Evolutionary conservation across 2,329 filamentous ascomycete species (phyloP).

Genomic region (Hypoxylon sp.): DNA sequence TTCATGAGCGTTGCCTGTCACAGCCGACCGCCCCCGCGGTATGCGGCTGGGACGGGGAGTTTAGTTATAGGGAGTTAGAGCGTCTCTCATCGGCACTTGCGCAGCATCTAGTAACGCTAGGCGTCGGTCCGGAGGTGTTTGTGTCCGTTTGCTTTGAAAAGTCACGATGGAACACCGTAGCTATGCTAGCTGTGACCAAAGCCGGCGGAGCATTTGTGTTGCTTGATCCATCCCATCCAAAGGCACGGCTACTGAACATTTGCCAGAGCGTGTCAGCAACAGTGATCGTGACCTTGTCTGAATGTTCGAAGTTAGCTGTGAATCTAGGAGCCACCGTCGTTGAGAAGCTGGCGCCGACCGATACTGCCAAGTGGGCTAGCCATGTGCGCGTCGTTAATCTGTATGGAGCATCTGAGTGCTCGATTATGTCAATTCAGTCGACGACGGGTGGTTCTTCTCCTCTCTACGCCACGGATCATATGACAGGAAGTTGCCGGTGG

Average conservation of each 20-base stretch:
- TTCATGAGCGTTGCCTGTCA: too few relatives aligned
- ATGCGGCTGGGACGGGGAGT: conserved; percentile 7
- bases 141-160: conserved; percentile 23
- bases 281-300: neutral
- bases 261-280: neutral
- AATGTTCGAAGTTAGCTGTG: neutral
- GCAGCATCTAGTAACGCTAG: neutral
- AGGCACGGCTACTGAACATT: neutral
- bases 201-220: conserved; percentile 6
- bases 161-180: conserved; percentile 12
- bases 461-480: too few relatives aligned
- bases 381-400: too few relatives aligned
- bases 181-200: conserved; percentile 10
- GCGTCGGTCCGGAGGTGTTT: conserved; percentile 10
- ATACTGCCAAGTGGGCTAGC: too few relatives aligned
- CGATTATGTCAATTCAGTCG: too few relatives aligned
- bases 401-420: too few relatives aligned
- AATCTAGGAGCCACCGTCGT: neutral
- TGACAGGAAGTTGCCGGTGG: too few relatives aligned
- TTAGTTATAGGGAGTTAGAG: conserved; percentile 2
- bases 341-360: too few relatives aligned
- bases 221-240: conserved; percentile 10
- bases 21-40: neutral
- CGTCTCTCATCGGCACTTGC: conserved; percentile 2
- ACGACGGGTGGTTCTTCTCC: too few relatives aligned